Evolutionary conservation across 208 protist genomes (phyloP), one percentile per base, ranked within the genome.

Genomic region (Leishmania guyanensis): DNA sequence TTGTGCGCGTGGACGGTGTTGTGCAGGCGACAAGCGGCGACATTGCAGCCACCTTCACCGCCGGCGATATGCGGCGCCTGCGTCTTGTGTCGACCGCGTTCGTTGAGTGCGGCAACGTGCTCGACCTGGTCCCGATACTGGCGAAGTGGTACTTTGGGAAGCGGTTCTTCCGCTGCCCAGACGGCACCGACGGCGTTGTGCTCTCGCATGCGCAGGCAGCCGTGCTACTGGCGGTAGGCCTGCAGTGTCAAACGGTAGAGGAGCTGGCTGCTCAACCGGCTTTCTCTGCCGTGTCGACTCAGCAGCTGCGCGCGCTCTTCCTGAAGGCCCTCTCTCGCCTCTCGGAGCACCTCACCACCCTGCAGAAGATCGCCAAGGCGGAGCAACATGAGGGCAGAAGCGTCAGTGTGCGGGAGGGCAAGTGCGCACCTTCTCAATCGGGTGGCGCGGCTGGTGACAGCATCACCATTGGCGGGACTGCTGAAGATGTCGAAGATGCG

Each of bases 31-130:
- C 80, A 0, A 1, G 72, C 64, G 82, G 29, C 50, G 93, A 97
- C 50, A 36, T 98, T 22, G 79, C 87, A 6, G 73, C 60, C 5
- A 71, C 86, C 26, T 93, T 99, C 76, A 94, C 91, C 20, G 48
- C 77, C 0, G 96, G 92, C 54, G 99, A 99, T 84, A 68, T 99
- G 74, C 98, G 99, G 86, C 93, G 99, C 0, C 91, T 99, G n/a
- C 91, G 93, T 39, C 82, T 98, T 5, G 99, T 98, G 76, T 86
- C 97, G 12, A 94, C 89, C 12, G 95, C 97, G 17, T 94, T 99
- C 64, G 90, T 99, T 1, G 99, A 99, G 84, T 85, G 92, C 50
- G 98, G 98, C 75, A 96, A 99, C 20, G 93, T 99, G 70, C 83
- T 99, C 5, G 99, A 99, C 82, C 86, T 99, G 3, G 56, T 99